phyloP scores from a whole-genome alignment of 176 grass and related monocot species.

The Avena insularis region DNA sequence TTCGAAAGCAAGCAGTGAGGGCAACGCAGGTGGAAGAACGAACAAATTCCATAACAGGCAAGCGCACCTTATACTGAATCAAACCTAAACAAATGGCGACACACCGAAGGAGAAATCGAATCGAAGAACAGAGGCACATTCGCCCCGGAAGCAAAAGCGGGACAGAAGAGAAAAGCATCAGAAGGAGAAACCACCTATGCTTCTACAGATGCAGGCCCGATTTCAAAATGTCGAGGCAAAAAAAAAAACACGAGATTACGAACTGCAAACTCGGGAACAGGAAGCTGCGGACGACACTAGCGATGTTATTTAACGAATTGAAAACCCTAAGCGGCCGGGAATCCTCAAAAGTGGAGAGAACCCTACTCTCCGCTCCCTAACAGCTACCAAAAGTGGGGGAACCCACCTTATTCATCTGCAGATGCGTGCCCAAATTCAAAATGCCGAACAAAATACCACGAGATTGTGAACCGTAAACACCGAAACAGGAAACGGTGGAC shows the following conservation, averaged over 20 bases:
- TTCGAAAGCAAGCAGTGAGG: not conserved
- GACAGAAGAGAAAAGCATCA: not conserved
- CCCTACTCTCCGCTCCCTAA: too few relatives aligned
- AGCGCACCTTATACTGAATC: not conserved
- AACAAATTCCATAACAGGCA: conserved; percentile 16
- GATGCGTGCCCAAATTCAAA: not conserved
- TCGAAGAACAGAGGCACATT: not conserved
- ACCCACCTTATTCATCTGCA: not conserved
- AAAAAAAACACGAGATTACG: too few relatives aligned
- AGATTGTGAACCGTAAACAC: not conserved
- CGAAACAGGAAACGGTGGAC: not conserved
- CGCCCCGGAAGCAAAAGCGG: not conserved
- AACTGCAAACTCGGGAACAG: too few relatives aligned
- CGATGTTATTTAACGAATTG: too few relatives aligned
- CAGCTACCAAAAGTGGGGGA: not conserved
- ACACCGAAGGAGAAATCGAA: conserved; percentile 16
- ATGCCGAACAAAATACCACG: not conserved
- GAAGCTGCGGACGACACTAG: too few relatives aligned
- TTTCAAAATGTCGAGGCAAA: too few relatives aligned
- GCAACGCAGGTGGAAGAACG: not conserved
- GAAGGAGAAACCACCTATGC: not conserved
- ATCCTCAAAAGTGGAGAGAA: too few relatives aligned
- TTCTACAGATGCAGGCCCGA: too few relatives aligned
- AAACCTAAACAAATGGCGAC: not conserved
- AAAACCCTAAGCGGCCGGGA: too few relatives aligned